Base-by-base conservation (phyloP, 345 rosid species). In the Orychophragmus violaceus region DNA sequence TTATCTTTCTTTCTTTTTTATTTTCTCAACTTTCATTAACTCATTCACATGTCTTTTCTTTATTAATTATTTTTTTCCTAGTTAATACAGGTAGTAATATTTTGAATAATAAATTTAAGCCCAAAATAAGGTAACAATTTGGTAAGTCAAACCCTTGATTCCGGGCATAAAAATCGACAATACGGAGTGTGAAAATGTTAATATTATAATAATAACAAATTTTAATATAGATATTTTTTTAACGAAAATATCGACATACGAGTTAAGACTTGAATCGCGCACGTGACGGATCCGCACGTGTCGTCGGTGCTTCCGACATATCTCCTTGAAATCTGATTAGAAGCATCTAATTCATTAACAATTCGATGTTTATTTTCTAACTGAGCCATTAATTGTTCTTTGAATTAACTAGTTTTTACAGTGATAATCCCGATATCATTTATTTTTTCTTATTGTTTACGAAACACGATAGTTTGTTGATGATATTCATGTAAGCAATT, bases 341-440 rank as follows among this genome's bases (percentile, higher is more conserved):
- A 76, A 85, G 78, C 81, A 63, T 87, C 94, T 75, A 68, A 82
- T 55, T 75, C 62, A 14, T 78, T 55, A 70, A 70, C 42, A 41
- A 74, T 33, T 69, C 78, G 68, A 35, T 13, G 60, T 48, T 70
- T 62, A 62, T 32, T 58, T 32, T 27, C 6, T 56, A 59, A 71
- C 39, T 27, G 16, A 59, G n/a, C 44, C 67, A 73, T 59, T 73
- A 66, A 73, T 23, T 73, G 41, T 66, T 29, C 17, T 39, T 50
- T 65, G 46, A 50, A 29, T 65, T 27, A 65, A 65, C 55, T 65
- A 72, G 14, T 8, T 30, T 57, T 57, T 48, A 58, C 66, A 36
- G 53, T 64, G 70, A 5, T 64, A 71, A 64, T 72, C 76, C 76
- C 76, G 64, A 72, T 57, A 35, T 28, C 36, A 56, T 72, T 72